Percentiles rank a stretch among this genome's conserved stretches.
phyloP scores from a whole-genome alignment of 371 early-diverging fungal genomes.

The Zychaea mexicana region DNA sequence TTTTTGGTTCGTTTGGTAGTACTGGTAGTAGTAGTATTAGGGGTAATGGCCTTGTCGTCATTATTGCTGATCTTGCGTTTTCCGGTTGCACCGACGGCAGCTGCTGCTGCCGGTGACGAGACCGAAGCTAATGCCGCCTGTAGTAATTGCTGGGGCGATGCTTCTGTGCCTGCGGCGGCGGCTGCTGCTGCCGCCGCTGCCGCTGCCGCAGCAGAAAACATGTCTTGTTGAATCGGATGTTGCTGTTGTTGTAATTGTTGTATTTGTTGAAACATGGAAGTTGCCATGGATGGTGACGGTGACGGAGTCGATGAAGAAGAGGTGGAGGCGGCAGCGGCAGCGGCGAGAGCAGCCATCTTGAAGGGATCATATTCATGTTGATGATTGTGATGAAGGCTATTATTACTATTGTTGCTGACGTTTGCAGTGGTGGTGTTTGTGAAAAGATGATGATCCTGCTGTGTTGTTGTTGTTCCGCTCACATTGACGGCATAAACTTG shows the following conservation, averaged over 20 bases:
- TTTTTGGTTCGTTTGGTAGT: constrained; percentile 24
- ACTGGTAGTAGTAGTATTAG: no score
- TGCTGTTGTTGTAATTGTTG: not conserved
- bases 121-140: constrained; percentile 52
- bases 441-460: constrained; percentile 35
- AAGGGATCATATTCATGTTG: constrained; percentile 15
- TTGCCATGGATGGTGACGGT: not conserved
- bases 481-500: constrained; percentile 51
- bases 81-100: constrained; percentile 11
- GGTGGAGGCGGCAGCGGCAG: constrained; percentile 13
- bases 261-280: not conserved
- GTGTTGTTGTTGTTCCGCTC: constrained; percentile 32
- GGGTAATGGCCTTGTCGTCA: constrained; percentile 2
- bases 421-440: constrained; percentile 1
- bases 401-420: not conserved
- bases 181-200: constrained; percentile 19
- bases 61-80: constrained; percentile 18
- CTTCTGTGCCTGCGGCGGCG: constrained; percentile 27
- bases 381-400: no score
- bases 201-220: constrained; percentile 10
- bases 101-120: constrained; percentile 9
- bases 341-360: constrained; percentile 16
- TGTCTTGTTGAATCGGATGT: constrained; percentile 2
- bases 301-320: not conserved
- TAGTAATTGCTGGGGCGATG: constrained; percentile 41